Base-by-base conservation (phyloP, 2,329 filamentous ascomycete species). In the Myrmaecium sp. region DNA sequence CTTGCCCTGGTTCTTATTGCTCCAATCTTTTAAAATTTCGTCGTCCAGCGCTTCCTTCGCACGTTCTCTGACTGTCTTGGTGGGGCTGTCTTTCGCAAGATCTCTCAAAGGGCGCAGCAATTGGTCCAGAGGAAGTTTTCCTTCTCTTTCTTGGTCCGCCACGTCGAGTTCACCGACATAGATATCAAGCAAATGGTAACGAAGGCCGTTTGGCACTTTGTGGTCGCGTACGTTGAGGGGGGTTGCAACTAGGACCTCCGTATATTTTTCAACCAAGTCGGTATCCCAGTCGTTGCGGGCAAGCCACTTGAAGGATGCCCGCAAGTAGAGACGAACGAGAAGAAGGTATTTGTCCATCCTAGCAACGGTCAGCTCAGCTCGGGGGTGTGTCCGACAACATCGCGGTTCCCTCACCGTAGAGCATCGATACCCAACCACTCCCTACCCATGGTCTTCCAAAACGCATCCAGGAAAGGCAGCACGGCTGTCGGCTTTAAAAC, bases 341-440 rank as follows among this genome's bases (percentile, higher is more conserved):
- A 84, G 65, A 30, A 98, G 58, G 45, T 91, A 95, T 60, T 98
- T 98, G 55, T 98, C 83, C 60, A 95, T 74, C 21, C 81, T 43
- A 18, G 6, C 15, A 14, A 22, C 12, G 6, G n/a, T 21, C 18
- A 30, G 17, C 23, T 9, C 13, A 5, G 9, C 3, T 74, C 82
- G 54, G 81, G 82, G 15, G 62, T 74, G 32, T 58, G 58, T 33
- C 78, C 57, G 43, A 63, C 62, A 2, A 52, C 11, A 21, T 26
- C 6, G 14, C 7, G 8, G 6, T 16, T 13, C 6, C n/a, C 32
- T 8, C 32, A 41, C 17, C 59, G 52, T 30, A 54, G 45, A 9
- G 50, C 52, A 38, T 66, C 63, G 29, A 66, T 64, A 4, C 51
- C 49, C 3, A 41, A 43, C 62, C 62, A 67, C 35, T 66, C 60